Percentiles rank a stretch among this genome's conserved stretches.
Conservation (phyloP, 2,329 filamentous ascomycete genomes). For the Didymella glomerata region DNA sequence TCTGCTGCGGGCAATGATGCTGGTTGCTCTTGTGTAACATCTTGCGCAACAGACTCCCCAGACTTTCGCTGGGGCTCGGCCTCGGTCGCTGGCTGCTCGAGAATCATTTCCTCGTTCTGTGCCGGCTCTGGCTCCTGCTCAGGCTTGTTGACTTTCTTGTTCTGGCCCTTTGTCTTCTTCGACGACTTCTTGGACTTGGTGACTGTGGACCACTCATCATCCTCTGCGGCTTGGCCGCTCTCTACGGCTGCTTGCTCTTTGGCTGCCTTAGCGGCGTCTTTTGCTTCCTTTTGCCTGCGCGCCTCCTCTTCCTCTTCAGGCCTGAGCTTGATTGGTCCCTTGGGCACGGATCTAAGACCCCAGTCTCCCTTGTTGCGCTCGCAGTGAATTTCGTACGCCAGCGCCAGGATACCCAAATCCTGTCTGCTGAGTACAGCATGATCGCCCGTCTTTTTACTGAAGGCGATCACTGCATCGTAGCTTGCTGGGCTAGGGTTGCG, state of each 20-base stretch:
- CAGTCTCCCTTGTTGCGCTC: conserved; percentile 91
- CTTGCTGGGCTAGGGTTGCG: conserved; percentile 78
- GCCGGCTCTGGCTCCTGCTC: conserved; percentile 5
- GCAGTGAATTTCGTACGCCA: conserved; percentile 94
- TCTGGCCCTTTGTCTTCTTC: conserved; percentile 25
- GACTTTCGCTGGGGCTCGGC: conserved; percentile 22
- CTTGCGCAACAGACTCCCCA: conserved; percentile 20
- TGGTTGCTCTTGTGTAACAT: conserved; percentile 13
- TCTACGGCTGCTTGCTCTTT: conserved; percentile 20
- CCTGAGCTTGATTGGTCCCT: conserved; percentile 76
- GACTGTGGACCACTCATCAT: conserved; percentile 24
- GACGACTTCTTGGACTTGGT: conserved; percentile 21
- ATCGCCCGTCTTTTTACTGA: conserved; percentile 90
- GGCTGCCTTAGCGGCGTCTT: conserved; percentile 19
- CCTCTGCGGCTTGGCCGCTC: conserved; percentile 10
- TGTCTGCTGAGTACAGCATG: conserved; percentile 85
- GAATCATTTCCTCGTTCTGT: conserved; percentile 3
- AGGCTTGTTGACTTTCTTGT: conserved; percentile 15
- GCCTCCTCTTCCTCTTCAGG: conserved; percentile 36
- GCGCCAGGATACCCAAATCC: conserved; percentile 86
- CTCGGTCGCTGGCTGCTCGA: conserved; percentile 18
- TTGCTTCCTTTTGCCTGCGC: conserved; percentile 29
- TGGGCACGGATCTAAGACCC: conserved; percentile 79
- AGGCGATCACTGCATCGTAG: conserved; percentile 80
- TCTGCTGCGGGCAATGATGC: conserved; percentile 12